A percentile compares a stretch with the other conserved stretches of the same genome.
phyloP scores from a whole-genome alignment of 768 basidiomycete species.

The Boletus barrowsii region DNA sequence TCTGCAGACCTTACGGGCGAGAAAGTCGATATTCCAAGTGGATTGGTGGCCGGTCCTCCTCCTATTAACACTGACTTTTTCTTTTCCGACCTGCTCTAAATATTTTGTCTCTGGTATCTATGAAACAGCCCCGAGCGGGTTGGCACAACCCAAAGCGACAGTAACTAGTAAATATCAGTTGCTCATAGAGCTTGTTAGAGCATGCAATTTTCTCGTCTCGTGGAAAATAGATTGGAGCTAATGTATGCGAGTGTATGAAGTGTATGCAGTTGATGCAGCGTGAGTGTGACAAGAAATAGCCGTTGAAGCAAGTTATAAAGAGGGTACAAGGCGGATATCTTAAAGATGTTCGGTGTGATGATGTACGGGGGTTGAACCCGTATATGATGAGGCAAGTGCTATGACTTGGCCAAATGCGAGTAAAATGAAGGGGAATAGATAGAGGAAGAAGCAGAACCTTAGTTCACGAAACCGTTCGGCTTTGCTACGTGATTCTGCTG shows the following conservation, averaged over 20 bases:
- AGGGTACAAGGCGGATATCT: conserved; percentile 17
- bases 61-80: conserved; percentile 81
- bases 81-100: conserved; percentile 61
- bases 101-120: conserved; percentile 17
- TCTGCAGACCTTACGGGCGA: conserved; percentile 81
- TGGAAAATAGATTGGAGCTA: conserved; percentile 17
- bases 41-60: conserved; percentile 72
- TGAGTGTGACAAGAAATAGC: conserved; percentile 25
- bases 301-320: conserved; percentile 23
- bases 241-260: conserved; percentile 5
- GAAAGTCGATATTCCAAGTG: conserved; percentile 84
- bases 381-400: conserved; percentile 28
- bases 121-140: neutral
- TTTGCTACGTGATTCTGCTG: conserved; percentile 29
- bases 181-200: conserved; percentile 21
- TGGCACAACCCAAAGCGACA: conserved; percentile 1
- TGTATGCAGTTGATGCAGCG: conserved; percentile 61
- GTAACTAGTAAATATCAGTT: conserved; percentile 21
- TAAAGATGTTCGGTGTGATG: conserved; percentile 25
- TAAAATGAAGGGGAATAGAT: neutral
- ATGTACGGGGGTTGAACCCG: conserved; percentile 89
- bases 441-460: neutral
- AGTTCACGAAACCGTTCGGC: conserved; percentile 39
- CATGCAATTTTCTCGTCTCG: conserved; percentile 15
- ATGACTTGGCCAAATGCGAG: conserved; percentile 20